Conservation (phyloP, 2,329 filamentous ascomycete species). For the Fonsecaea multimorphosa region DNA sequence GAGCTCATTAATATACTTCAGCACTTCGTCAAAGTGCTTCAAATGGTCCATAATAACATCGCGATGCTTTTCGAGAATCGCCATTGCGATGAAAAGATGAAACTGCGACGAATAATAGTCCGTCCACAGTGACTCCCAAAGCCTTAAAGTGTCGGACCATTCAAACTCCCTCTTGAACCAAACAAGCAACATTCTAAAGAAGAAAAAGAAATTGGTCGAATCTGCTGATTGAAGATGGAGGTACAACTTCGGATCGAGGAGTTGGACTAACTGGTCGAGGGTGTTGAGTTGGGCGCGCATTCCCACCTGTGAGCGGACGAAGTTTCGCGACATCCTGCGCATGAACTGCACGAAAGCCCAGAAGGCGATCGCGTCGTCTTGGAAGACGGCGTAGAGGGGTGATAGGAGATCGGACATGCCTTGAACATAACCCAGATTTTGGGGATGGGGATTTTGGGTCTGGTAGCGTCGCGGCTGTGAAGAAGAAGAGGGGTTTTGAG, state of each 20-base stretch:
- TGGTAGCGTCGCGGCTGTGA: constrained; percentile 24
- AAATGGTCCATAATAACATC: constrained; percentile 95
- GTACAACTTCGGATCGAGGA: constrained; percentile 95
- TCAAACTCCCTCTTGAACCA: constrained; percentile 99
- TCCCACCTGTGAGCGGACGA: constrained; percentile 90
- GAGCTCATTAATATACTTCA: constrained; percentile 97
- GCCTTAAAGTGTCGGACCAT: constrained; percentile 81
- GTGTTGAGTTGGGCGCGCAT: constrained; percentile 92
- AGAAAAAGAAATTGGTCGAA: constrained; percentile 99
- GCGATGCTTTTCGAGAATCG: constrained; percentile 94
- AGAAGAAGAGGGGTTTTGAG: constrained; percentile 18
- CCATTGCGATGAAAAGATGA: constrained; percentile 90
- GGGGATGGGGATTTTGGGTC: constrained; percentile 45
- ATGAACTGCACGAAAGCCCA: constrained; percentile 97
- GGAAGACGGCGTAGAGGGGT: constrained; percentile 94
- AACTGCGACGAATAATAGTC: constrained; percentile 88
- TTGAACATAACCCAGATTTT: constrained; percentile 93
- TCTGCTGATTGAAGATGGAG: constrained; percentile 87
- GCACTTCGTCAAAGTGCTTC: constrained; percentile 91
- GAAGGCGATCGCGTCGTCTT: constrained; percentile 95
- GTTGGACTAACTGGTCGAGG: constrained; percentile 91
- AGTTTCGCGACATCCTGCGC: constrained; percentile 97
- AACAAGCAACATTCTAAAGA: constrained; percentile 94
- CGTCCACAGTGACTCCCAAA: constrained; percentile 96
- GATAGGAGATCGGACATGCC: constrained; percentile 98